These are phyloP conservation scores for Pseudogymnoascus sp. DNA, from an alignment of 2,329 filamentous ascomycete genomes.

Conservation along the genomic window DNA sequence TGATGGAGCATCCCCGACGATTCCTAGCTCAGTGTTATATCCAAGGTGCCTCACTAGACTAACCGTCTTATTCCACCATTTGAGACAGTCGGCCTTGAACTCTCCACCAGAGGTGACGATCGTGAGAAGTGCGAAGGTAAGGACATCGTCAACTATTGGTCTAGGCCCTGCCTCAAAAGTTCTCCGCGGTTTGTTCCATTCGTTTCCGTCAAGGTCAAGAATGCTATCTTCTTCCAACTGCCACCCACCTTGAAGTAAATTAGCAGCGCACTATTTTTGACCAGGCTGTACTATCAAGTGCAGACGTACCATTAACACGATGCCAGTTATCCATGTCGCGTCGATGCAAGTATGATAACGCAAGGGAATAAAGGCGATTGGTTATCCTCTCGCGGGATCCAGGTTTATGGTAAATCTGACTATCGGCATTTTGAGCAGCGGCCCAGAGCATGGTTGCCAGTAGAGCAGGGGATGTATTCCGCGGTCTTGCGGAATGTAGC, in stretches of 20 bases:
- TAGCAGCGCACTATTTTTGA: neutral
- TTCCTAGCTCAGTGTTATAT: neutral
- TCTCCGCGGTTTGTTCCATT: neutral
- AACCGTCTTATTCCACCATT: conserved; percentile 38
- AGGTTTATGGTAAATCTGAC: neutral
- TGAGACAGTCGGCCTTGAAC: conserved; percentile 40
- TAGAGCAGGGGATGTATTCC: conserved; percentile 36
- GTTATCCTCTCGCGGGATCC: neutral
- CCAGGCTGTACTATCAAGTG: neutral
- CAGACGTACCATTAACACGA: neutral
- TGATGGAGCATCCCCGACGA: neutral
- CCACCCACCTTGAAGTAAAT: neutral
- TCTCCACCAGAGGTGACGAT: conserved; percentile 40
- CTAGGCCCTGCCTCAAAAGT: neutral
- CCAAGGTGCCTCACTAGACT: neutral
- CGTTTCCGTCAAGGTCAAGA: neutral
- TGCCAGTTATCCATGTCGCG: neutral
- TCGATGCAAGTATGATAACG: neutral
- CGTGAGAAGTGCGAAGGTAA: conserved; percentile 38
- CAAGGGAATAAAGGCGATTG: neutral
- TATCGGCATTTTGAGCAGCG: conserved; percentile 38
- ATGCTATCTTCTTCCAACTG: neutral
- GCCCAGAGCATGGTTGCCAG: conserved; percentile 41
- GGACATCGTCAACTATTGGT: conserved; percentile 30
- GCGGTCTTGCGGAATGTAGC: conserved; percentile 32